These are phyloP conservation scores for Acorus calamus DNA, from an alignment of 106 monocot genomes.

Conservation along the genomic window DNA sequence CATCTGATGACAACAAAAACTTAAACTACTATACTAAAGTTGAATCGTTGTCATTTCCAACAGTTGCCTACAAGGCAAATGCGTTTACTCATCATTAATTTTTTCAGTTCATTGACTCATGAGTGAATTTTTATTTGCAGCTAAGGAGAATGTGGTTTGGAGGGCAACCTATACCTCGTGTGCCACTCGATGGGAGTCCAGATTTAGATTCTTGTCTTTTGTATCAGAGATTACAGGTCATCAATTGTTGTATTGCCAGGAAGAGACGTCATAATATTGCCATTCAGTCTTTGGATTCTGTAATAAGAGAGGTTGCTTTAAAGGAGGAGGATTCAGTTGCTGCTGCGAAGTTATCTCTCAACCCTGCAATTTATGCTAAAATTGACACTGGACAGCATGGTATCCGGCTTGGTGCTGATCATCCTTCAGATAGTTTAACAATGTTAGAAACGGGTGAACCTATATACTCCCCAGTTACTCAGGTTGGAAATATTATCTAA, in stretches of 20 bases:
- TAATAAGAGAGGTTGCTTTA: constrained; percentile 20
- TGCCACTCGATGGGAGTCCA: constrained; percentile 69
- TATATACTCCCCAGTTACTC: constrained; percentile 64
- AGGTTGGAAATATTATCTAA: constrained; percentile 26
- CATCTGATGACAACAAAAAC: too few relatives aligned
- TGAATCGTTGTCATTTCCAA: too few relatives aligned
- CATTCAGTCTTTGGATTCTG: constrained; percentile 38
- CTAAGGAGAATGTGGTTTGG: constrained; percentile 67
- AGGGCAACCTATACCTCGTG: constrained; percentile 63
- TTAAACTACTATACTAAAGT: too few relatives aligned
- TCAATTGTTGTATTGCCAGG: constrained; percentile 89
- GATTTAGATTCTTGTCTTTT: constrained; percentile 74
- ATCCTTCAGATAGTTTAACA: constrained; percentile 49
- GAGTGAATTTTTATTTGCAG: constrained; percentile 27
- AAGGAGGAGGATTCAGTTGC: constrained; percentile 8
- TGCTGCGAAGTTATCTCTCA: constrained; percentile 5
- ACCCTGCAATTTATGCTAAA: constrained; percentile 39
- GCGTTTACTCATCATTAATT: too few relatives aligned
- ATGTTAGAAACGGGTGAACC: constrained; percentile 92
- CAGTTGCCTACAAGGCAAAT: too few relatives aligned
- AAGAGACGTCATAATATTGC: constrained; percentile 39
- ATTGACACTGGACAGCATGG: constrained; percentile 43
- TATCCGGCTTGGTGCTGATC: constrained; percentile 73
- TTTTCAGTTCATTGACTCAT: neutral
- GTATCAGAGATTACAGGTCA: constrained; percentile 76